Conservation (phyloP, 352 stramenopile genomes). For the Blastocystis hominis region DNA sequence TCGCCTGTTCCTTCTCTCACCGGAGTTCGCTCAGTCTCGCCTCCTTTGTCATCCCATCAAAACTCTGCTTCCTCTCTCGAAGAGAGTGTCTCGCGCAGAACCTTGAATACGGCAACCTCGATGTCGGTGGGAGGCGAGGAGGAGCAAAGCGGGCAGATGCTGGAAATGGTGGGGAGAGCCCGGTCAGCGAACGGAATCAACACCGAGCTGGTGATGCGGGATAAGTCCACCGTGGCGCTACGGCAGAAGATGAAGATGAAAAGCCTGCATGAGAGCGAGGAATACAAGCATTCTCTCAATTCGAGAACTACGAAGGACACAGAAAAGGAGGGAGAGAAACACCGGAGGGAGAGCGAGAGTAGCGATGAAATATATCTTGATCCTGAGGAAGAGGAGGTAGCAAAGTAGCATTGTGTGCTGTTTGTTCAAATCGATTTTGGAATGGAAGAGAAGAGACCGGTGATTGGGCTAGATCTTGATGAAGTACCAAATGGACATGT, state of each 20-base stretch:
- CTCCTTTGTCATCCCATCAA: background rate
- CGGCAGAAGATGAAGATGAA: background rate
- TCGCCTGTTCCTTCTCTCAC: background rate
- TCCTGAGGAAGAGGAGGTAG: background rate
- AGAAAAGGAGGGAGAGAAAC: background rate
- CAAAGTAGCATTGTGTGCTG: background rate
- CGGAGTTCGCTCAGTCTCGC: background rate
- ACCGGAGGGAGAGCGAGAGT: background rate
- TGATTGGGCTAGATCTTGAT: slow-evolving; percentile 42
- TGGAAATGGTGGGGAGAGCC: background rate
- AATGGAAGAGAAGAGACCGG: background rate
- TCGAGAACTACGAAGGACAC: background rate
- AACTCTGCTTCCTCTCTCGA: background rate
- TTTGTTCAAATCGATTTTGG: background rate
- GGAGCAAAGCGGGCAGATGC: background rate
- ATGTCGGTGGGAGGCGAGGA: background rate
- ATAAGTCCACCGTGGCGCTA: background rate
- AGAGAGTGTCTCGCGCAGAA: background rate
- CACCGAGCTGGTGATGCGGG: background rate
- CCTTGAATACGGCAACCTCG: background rate
- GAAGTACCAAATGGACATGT: background rate
- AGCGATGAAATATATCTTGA: slow-evolving; percentile 29
- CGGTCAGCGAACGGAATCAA: background rate
- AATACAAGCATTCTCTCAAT: slow-evolving; percentile 13
- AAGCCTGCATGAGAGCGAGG: slow-evolving; percentile 36